These are phyloP conservation scores for Pichia kluyveri DNA, from an alignment of 805 yeast genomes.

Conservation along the genomic window DNA sequence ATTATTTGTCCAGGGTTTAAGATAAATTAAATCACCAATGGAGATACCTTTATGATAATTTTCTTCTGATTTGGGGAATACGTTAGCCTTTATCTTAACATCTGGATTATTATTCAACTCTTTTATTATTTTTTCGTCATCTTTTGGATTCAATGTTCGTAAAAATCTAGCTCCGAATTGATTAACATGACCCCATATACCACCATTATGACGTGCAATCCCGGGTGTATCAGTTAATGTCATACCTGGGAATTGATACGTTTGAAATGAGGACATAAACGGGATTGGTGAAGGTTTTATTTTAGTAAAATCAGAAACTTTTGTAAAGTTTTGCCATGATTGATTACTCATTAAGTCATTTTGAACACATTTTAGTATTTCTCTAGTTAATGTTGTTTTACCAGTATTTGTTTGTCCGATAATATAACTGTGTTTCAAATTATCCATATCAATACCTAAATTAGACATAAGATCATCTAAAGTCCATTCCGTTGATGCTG, in stretches of 20 bases:
- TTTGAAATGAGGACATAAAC: constrained; percentile 6
- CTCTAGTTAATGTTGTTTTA: constrained; percentile 16
- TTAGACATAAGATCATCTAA: not conserved
- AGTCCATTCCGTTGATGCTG: constrained; percentile 1
- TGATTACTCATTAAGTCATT: not conserved
- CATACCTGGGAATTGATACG: constrained; percentile 11
- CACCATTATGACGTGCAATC: constrained; percentile 12
- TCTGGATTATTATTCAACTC: not conserved
- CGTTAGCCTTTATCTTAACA: not conserved
- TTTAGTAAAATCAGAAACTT: not conserved
- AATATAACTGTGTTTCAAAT: constrained; percentile 11
- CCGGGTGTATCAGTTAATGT: constrained; percentile 24
- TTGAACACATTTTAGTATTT: constrained; percentile 2
- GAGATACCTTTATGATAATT: not conserved
- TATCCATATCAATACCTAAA: constrained; percentile 1
- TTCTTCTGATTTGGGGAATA: not conserved
- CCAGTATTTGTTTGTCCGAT: constrained; percentile 25
- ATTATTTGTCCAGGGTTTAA: not conserved
- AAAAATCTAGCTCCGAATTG: constrained; percentile 3
- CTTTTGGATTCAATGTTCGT: not conserved
- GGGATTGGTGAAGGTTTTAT: constrained; percentile 4
- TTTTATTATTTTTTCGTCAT: not conserved
- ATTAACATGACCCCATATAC: constrained; percentile 15
- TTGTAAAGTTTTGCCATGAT: not conserved
- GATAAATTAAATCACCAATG: not conserved